Evolutionary conservation across 2,329 filamentous ascomycete species (phyloP).

Genomic region (Beauveria australis): DNA sequence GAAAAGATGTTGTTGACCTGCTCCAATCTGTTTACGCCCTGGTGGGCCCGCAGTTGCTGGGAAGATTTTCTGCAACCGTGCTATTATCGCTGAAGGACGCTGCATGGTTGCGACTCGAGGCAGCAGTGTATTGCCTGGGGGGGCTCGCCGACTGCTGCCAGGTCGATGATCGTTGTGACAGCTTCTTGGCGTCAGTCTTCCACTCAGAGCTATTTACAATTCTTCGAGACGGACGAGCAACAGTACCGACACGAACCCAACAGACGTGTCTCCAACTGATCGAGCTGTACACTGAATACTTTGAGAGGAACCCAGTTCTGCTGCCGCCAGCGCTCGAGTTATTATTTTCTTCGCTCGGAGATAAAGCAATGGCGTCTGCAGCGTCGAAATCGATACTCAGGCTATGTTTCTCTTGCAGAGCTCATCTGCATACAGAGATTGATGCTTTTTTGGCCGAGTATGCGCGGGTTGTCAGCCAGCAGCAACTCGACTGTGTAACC

Average conservation of each 20-base stretch:
- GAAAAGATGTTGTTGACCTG: conserved; percentile 72
- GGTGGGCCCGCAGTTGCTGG: conserved; percentile 46
- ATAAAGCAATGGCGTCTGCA: conserved; percentile 52
- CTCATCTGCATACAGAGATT: conserved; percentile 58
- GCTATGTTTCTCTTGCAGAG: conserved; percentile 68
- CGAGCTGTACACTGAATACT: conserved; percentile 68
- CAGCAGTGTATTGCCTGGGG: conserved; percentile 54
- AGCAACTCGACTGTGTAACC: conserved; percentile 53
- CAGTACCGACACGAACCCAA: conserved; percentile 53
- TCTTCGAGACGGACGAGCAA: conserved; percentile 38
- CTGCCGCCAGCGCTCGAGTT: conserved; percentile 66
- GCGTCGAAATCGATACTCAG: conserved; percentile 68
- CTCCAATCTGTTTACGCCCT: conserved; percentile 63
- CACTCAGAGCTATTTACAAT: conserved; percentile 48
- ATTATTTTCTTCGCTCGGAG: conserved; percentile 61
- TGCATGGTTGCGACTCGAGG: conserved; percentile 53
- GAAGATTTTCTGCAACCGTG: conserved; percentile 48
- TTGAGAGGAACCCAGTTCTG: conserved; percentile 58
- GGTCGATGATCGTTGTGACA: conserved; percentile 50
- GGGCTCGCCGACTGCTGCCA: conserved; percentile 58
- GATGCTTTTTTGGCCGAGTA: conserved; percentile 65
- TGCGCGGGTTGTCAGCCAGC: conserved; percentile 47
- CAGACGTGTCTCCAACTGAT: conserved; percentile 64
- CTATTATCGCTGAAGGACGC: conserved; percentile 39
- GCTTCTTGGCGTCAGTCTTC: conserved; percentile 54